Evolutionary conservation across 2,329 filamentous ascomycete genomes (phyloP), one percentile per base, ranked within the genome.

Genomic region (Claviceps fusiformis): DNA sequence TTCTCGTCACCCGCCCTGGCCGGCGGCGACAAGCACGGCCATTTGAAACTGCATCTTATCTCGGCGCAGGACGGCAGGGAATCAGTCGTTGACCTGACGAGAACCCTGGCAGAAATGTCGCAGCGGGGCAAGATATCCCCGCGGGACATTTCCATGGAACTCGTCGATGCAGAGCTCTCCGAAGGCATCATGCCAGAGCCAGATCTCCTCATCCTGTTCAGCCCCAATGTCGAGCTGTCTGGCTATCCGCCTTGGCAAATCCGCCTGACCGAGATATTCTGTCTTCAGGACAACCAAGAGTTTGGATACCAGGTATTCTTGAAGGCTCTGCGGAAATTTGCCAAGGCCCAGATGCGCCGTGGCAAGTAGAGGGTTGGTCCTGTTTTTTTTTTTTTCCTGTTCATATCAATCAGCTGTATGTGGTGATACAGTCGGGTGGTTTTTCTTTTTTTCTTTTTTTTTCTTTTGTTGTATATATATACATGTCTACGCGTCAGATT

Each of bases 201-300:
- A 2, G 91, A 97, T 67, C 75, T 98, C 15, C 74, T 98, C 56
- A 80, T 98, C 54, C 73, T 95, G 9, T 98, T 98, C 68, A 83
- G 86, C 1, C 88, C 91, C 4, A 82, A 83, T 52, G 82, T 97
- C 54, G 85, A 90, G 67, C 72, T 98, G 48, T 85, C 89, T 54
- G 90, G 93, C 10, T 98, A 97, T 67, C 93, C 93, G 10, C 93
- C 93, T 1, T 98, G 93, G 93, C 93, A 96, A 71, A 80, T 97
- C 58, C 81, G 93, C 47, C 73, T 98, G 65, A 96, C 91, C 0
- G 93, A 98, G 75, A 96, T 98, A 56, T 96, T 91, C 68, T 81
- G 83, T 63, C 74, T 87, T 13, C 78, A 79, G 55, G 87, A 91
- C 65, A 89, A 89, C 68, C 80, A 86, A 59, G 83, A 83, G 1